Evolutionary conservation across 2,329 filamentous ascomycete genomes (phyloP).

Genomic region (Fusarium foetens): DNA sequence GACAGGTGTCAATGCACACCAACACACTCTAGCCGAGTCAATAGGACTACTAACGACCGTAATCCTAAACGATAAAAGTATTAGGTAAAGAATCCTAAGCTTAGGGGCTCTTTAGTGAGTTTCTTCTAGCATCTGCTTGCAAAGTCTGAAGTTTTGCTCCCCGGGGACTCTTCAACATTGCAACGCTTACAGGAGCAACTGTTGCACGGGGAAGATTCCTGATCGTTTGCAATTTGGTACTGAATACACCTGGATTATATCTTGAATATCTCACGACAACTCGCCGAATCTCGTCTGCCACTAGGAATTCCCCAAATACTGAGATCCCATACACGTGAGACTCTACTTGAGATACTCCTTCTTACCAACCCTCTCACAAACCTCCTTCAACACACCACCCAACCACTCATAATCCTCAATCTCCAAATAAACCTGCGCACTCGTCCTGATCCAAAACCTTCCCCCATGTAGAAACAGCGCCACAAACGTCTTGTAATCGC

Average conservation of each 20-base stretch:
- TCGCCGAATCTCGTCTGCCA: neutral
- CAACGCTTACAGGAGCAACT: neutral
- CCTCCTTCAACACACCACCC: slow-evolving; percentile 65
- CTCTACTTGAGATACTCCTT: slow-evolving; percentile 46
- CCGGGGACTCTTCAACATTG: neutral
- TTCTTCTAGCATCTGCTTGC: neutral
- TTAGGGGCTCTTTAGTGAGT: neutral
- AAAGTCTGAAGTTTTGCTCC: neutral
- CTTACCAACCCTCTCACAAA: slow-evolving; percentile 55
- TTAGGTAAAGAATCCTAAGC: neutral
- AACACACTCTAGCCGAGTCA: neutral
- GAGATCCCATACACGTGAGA: neutral
- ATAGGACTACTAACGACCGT: neutral
- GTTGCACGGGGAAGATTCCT: neutral
- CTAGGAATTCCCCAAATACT: neutral
- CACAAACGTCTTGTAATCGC: slow-evolving; percentile 77
- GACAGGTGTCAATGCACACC: neutral
- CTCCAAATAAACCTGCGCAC: slow-evolving; percentile 87
- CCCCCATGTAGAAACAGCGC: slow-evolving; percentile 69
- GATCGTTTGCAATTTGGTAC: neutral
- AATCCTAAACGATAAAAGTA: neutral
- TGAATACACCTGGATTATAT: neutral
- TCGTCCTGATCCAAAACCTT: slow-evolving; percentile 76
- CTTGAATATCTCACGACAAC: accelerated
- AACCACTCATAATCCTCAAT: slow-evolving; percentile 80